Evolutionary conservation across 192 early-diverging fungal genomes (phyloP), one percentile per base, ranked within the genome.

Genomic region (Entomortierella parvispora): DNA sequence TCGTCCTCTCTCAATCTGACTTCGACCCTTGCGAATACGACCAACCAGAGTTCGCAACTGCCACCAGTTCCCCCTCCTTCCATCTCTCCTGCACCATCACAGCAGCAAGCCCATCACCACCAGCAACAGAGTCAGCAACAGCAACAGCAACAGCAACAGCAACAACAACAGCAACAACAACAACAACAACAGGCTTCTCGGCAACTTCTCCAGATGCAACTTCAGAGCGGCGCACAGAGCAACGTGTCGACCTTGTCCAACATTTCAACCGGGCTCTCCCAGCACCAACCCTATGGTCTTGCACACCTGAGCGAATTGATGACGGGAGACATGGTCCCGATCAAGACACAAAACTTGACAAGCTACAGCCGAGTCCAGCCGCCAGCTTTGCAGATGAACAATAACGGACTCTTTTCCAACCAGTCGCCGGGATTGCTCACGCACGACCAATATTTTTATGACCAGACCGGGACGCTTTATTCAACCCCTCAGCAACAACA

Each of bases 231-330:
- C 12, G 7, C 37, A 40, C 37, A 40, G 12, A 12, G 37, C n/a
- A n/a, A n/a, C 37, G 37, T 40, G 37, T 5, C 37, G 7, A 40
- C 5, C 37, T 9, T 40, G 37, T 40, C 37, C 37, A 40, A 40
- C 37, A 40, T n/a, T 23, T 59, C 40, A 23, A 4, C 59, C 12
- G 48, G 48, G 4, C 61, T 51, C 37, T 12, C 61, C 2, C 68
- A 54, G 3, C 49, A 62, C 31, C 58, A 69, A 10, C 33, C 48
- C 2, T 69, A 49, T 55, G 68, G 52, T 17, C 32, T 69, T 37
- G 59, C 58, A 3, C 68, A 69, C 33, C 25, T 69, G 42, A 69
- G 58, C 31, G 68, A 69, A 20, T 28, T 69, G 20, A 69, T 69
- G 68, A 48, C 68, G 2, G 58, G 58, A 4, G 68, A 40, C 10